phyloP scores from a whole-genome alignment of 768 basidiomycete genomes.

The Rhodocollybia butyracea region DNA sequence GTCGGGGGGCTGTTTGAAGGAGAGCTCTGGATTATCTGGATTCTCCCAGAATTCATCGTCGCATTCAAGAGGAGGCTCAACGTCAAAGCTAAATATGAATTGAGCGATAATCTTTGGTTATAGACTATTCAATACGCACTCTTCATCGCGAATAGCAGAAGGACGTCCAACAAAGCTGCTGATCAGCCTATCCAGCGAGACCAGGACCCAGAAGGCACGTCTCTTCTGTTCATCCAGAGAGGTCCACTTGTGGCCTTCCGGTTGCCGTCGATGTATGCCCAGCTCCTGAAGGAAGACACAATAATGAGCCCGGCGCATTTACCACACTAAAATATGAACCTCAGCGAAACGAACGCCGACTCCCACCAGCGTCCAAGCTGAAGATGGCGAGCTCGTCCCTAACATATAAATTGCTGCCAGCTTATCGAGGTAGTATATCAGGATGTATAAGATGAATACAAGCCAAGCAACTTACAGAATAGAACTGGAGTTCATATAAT shows the following conservation, averaged over 20 bases:
- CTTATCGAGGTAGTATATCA: conserved; percentile 13
- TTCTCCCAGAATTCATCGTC: conserved; percentile 57
- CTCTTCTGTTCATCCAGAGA: conserved; percentile 50
- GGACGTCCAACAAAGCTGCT: conserved; percentile 48
- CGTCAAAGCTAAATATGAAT: conserved; percentile 42
- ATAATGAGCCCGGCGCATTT: conserved; percentile 28
- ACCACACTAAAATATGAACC: not conserved
- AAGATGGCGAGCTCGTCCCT: conserved; percentile 32
- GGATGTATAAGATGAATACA: not conserved
- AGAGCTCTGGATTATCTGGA: conserved; percentile 1
- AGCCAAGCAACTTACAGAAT: conserved; percentile 21
- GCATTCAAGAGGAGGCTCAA: conserved; percentile 46
- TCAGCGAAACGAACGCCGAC: conserved; percentile 32
- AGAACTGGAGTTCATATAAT: conserved; percentile 39
- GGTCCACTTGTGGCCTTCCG: conserved; percentile 15
- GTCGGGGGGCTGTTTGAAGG: conserved; percentile 11
- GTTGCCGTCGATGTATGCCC: conserved; percentile 40
- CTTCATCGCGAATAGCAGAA: conserved; percentile 53
- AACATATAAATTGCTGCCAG: conserved; percentile 28
- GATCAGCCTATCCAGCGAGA: conserved; percentile 41
- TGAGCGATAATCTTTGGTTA: not conserved
- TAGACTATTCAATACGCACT: conserved; percentile 29
- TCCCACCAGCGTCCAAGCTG: conserved; percentile 44
- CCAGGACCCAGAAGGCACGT: conserved; percentile 43
- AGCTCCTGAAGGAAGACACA: conserved; percentile 42